These are phyloP conservation scores for Cordyceps pruinosa DNA, from an alignment of 2,329 filamentous ascomycete species.

Conservation along the genomic window DNA sequence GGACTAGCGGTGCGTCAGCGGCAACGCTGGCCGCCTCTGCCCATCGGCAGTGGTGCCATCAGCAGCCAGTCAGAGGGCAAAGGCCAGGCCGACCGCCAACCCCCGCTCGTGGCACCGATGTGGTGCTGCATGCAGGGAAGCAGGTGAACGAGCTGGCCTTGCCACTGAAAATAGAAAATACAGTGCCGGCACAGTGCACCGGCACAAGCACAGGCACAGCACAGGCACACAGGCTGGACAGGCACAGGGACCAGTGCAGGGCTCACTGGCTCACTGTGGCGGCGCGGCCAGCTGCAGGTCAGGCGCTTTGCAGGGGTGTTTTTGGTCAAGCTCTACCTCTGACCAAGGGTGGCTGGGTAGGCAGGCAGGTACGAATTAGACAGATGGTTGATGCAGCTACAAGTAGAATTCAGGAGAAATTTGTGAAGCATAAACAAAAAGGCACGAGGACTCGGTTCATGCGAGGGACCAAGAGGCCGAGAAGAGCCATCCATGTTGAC, in stretches of 20 bases:
- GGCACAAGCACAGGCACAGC: neutral
- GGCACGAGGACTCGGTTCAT: too few relatives aligned
- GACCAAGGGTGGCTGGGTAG: neutral
- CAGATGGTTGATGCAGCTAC: neutral
- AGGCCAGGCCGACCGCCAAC: neutral
- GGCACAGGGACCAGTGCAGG: too few relatives aligned
- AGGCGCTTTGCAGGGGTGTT: slow-evolving; percentile 3
- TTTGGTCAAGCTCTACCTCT: neutral
- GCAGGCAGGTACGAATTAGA: too few relatives aligned
- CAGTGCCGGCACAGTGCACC: neutral
- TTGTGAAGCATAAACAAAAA: neutral
- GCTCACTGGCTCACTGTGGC: neutral
- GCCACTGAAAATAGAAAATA: neutral
- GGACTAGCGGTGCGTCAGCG: neutral
- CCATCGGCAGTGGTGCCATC: neutral
- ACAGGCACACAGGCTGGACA: too few relatives aligned
- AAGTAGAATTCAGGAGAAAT: too few relatives aligned
- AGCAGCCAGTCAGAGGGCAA: neutral
- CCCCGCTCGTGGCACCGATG: neutral
- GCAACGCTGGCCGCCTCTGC: neutral
- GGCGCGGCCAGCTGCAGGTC: neutral
- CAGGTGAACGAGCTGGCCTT: neutral
- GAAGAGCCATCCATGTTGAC: too few relatives aligned
- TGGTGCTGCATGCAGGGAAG: neutral
- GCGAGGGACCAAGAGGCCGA: too few relatives aligned